Conservation (phyloP, 2,329 filamentous ascomycete genomes). For the Trichoderma sp. region DNA sequence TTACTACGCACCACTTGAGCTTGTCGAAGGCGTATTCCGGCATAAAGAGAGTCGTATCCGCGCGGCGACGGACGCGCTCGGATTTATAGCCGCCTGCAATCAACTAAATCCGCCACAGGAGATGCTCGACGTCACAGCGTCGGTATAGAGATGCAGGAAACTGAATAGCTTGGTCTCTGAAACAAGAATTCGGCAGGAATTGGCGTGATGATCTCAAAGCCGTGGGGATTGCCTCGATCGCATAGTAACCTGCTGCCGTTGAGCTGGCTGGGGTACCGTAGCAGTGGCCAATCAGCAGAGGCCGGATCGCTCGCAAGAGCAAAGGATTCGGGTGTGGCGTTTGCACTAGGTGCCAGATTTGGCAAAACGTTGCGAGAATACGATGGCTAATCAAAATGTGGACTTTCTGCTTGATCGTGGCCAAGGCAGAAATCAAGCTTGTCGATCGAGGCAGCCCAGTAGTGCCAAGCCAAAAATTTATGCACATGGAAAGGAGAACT, state of each 20-base stretch:
- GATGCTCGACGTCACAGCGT: neutral
- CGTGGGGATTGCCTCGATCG: neutral
- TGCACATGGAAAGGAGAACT: neutral
- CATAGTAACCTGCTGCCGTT: neutral
- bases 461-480: neutral
- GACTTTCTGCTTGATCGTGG: neutral
- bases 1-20: neutral
- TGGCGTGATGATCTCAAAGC: neutral
- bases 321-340: neutral
- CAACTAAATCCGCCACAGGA: too few relatives aligned
- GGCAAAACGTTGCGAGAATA: conserved; percentile 16
- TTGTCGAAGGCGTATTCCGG: neutral
- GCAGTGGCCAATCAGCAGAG: conserved; percentile 19
- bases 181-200: neutral
- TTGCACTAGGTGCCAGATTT: conserved; percentile 2
- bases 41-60: neutral
- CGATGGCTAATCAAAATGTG: neutral
- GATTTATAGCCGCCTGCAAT: neutral
- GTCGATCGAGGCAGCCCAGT: neutral
- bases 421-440: neutral
- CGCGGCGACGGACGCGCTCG: neutral
- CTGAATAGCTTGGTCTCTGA: neutral
- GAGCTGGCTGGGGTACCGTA: neutral
- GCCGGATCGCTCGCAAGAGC: conserved; percentile 20
- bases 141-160: neutral